A percentile compares a stretch with the other conserved stretches of the same genome.
Evolutionary conservation across 2,329 filamentous ascomycete species (phyloP).

Genomic region (Balansia obtecta): DNA sequence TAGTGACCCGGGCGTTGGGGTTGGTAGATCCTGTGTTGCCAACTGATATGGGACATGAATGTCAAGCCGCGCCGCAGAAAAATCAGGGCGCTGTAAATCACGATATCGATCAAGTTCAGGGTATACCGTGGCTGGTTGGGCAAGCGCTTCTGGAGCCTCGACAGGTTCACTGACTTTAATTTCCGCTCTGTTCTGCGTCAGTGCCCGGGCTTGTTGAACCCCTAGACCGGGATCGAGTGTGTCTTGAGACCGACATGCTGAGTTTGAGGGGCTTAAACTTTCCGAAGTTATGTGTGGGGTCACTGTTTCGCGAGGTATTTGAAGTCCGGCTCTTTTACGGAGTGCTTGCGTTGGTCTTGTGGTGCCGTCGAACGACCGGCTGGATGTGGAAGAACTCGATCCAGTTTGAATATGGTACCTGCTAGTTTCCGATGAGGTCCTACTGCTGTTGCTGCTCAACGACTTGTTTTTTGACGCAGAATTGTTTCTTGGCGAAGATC

Average conservation of each 20-base stretch:
- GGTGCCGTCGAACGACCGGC: slow-evolving; percentile 20
- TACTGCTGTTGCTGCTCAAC: slow-evolving; percentile 25
- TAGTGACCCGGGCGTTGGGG: slow-evolving; percentile 43
- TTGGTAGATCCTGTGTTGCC: slow-evolving; percentile 52
- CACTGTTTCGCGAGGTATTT: slow-evolving; percentile 23
- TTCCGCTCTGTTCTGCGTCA: slow-evolving; percentile 32
- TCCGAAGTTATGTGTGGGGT: slow-evolving; percentile 24
- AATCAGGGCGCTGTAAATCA: slow-evolving; percentile 27
- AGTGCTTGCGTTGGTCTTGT: slow-evolving; percentile 19
- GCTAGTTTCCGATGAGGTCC: slow-evolving; percentile 19
- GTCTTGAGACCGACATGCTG: slow-evolving; percentile 20
- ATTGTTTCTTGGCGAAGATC: slow-evolving; percentile 10
- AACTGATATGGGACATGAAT: slow-evolving; percentile 42
- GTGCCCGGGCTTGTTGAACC: slow-evolving; percentile 27
- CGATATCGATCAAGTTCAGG: slow-evolving; percentile 52
- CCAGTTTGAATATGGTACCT: slow-evolving; percentile 18
- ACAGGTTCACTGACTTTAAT: slow-evolving; percentile 28
- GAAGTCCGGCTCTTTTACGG: background rate
- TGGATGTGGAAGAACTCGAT: slow-evolving; percentile 22
- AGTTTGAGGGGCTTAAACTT: slow-evolving; percentile 28
- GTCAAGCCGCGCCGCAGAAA: slow-evolving; percentile 20
- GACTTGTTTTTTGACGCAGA: slow-evolving; percentile 28
- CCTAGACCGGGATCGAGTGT: slow-evolving; percentile 22
- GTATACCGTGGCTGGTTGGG: slow-evolving; percentile 35
- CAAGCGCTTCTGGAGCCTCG: slow-evolving; percentile 25